Base-by-base conservation (phyloP, 352 stramenopile genomes). In the Globisporangium uncinulatum region DNA sequence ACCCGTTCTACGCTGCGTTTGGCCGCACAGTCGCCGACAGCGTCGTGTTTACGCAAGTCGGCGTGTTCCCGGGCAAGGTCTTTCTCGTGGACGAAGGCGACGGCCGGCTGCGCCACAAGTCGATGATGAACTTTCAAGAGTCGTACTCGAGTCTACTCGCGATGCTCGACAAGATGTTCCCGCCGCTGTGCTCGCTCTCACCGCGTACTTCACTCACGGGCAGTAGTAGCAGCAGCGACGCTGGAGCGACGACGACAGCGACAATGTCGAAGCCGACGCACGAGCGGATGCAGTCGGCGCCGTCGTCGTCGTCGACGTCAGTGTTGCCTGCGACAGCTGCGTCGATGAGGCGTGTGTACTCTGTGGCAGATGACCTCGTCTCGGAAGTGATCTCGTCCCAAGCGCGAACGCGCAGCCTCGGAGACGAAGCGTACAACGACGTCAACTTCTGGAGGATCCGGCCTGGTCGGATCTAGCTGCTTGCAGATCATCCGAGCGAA, bases 361-460 rank as follows among this genome's bases (percentile, higher is more conserved):
- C 62, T 0, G 49, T 57, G 4, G 63, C 57, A 9, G 70, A 88
- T 11, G 64, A 79, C 39, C 59, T 85, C 21, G 65, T 84, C 9
- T 79, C 72, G 3, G 79, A 88, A 37, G 65, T 79, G 0, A 67
- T 86, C 45, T 76, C 71, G 2, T 79, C 66, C 0, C 71, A 79
- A 48, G 72, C 73, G 6, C 70, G 69, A 13, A 72, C 78, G 43
- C 71, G 77, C 29, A 84, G 65, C 48, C 68, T 90, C 62, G 69
- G 65, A 10, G 84, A 94, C 54, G 84, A 94, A 55, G 83, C 82
- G 20, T 94, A 87, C 70, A 94, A 94, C 60, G 84, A 94, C 56
- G 64, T 90, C 31, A 94, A 94, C 61, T 94, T 90, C 45, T 94
- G 84, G 84, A 68, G 78, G 44, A 86, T 94, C 48, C 64, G 77